phyloP scores from a whole-genome alignment of 2,329 filamentous ascomycete species.

The Delphinella strobiligena region DNA sequence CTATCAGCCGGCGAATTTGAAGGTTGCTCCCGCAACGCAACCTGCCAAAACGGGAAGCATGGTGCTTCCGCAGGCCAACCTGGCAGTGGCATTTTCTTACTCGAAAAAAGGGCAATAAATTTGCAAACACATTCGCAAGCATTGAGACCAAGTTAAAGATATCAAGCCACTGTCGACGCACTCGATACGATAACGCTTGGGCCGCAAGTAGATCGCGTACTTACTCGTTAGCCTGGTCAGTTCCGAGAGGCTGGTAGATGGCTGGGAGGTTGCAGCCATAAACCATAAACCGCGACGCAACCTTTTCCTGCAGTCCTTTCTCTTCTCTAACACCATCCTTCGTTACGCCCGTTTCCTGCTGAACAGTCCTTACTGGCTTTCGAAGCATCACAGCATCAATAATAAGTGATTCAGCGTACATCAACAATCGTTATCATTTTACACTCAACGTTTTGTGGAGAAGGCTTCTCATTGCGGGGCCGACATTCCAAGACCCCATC shows the following conservation, averaged over 20 bases:
- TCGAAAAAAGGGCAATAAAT: not conserved
- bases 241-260: not conserved
- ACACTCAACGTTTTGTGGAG: not conserved
- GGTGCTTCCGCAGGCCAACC: not conserved
- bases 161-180: no score
- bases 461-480: not conserved
- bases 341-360: not conserved
- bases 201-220: not conserved
- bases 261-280: not conserved
- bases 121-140: not conserved
- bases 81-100: not conserved
- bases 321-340: not conserved
- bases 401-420: not conserved
- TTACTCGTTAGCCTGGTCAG: no score
- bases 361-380: not conserved
- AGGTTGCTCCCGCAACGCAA: not conserved
- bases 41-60: not conserved
- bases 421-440: no score
- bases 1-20: not conserved
- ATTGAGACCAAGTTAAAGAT: no score
- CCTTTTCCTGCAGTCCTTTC: not conserved
- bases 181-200: not conserved
- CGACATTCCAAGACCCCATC: slow-evolving; percentile 12
- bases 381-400: not conserved
- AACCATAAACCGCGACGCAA: not conserved